These are phyloP conservation scores for Candolleomyces efflorescens DNA, from an alignment of 768 basidiomycete genomes.

Conservation along the genomic window DNA sequence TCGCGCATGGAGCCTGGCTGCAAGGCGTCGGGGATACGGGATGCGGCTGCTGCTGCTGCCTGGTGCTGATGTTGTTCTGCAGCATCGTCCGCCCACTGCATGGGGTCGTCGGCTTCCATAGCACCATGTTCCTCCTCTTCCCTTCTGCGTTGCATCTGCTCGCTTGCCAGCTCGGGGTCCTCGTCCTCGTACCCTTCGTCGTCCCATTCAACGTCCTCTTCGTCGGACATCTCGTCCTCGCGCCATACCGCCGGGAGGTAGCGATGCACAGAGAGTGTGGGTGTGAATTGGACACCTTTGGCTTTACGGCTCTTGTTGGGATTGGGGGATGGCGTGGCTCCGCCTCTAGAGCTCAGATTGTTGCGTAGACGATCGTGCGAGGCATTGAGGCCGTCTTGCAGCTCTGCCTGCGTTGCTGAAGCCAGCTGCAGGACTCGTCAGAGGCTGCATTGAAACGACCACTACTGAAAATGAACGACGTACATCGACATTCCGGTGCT, in stretches of 20 bases:
- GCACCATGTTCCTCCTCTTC: conserved; percentile 24
- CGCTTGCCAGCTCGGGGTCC: conserved; percentile 58
- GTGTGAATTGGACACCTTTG: conserved; percentile 69
- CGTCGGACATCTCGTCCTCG: conserved; percentile 69
- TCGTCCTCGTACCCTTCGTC: conserved; percentile 67
- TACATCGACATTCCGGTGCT: conserved; percentile 96
- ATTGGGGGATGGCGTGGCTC: conserved; percentile 44
- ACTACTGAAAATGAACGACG: conserved; percentile 23
- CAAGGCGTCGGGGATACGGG: conserved; percentile 29
- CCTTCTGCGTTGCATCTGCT: conserved; percentile 37
- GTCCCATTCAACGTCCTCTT: conserved; percentile 63
- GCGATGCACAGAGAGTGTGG: conserved; percentile 60
- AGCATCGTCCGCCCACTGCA: conserved; percentile 80
- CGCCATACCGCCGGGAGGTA: conserved; percentile 84
- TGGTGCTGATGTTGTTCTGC: conserved; percentile 34
- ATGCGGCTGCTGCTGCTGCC: conserved; percentile 1
- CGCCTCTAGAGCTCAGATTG: conserved; percentile 31
- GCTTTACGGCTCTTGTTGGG: conserved; percentile 31
- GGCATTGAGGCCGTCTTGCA: conserved; percentile 46
- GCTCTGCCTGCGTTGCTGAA: conserved; percentile 67
- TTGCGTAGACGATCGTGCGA: conserved; percentile 52
- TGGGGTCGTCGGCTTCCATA: conserved; percentile 78
- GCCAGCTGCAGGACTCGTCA: conserved; percentile 48
- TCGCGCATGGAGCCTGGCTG: conserved; percentile 29
- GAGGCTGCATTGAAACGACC: conserved; percentile 4